Percentiles rank a stretch among this genome's conserved stretches.
Conservation (phyloP, 148 eudicot genomes). For the Arbutus unedo region DNA sequence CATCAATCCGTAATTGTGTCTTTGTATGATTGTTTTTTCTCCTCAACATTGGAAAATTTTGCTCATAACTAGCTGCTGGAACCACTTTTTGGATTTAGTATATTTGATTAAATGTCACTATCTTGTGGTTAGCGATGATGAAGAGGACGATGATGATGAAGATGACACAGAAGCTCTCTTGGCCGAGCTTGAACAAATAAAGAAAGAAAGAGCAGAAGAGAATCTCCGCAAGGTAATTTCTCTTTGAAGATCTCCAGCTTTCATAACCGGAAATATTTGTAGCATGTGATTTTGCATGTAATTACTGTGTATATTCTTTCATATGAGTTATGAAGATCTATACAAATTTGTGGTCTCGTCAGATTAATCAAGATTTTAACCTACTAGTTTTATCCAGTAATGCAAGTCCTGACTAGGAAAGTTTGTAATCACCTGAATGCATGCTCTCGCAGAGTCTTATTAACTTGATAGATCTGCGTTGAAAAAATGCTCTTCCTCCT, state of each 20-base stretch:
- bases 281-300: not conserved
- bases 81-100: not conserved
- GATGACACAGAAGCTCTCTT: conserved; percentile 94
- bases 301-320: not conserved
- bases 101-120: conserved; percentile 1
- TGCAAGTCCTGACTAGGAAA: not conserved
- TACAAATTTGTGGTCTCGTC: not conserved
- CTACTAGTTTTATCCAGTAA: not conserved
- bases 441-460: not conserved
- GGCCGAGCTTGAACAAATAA: conserved; percentile 88
- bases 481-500: too few relatives aligned
- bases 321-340: not conserved
- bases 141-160: conserved; percentile 82
- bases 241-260: not conserved
- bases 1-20: not conserved
- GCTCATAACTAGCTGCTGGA: not conserved
- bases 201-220: conserved; percentile 92
- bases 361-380: not conserved
- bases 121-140: conserved; percentile 50
- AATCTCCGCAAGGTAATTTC: conserved; percentile 64
- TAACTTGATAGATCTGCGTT: not conserved
- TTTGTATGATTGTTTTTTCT: not conserved
- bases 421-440: not conserved
- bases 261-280: not conserved
- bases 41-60: not conserved